A percentile compares a stretch with the other conserved stretches of the same genome.
Evolutionary conservation across 257 asterid species (phyloP).

Genomic region (Linderniella brevidens): DNA sequence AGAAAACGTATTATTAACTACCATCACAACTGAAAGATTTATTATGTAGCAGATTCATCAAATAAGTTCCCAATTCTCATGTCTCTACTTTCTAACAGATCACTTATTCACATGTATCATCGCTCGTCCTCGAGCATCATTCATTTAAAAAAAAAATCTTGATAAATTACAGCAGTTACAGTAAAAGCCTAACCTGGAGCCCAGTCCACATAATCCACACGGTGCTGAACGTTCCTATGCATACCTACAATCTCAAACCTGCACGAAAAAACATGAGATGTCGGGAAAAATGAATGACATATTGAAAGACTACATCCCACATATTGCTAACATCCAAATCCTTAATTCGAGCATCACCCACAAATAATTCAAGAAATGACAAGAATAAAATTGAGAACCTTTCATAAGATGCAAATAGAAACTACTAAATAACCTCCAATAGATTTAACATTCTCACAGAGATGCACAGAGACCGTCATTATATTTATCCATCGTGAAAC

Average conservation of each 20-base stretch:
- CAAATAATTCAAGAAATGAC: no score
- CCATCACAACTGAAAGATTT: conserved; percentile 4
- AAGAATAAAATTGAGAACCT: no score
- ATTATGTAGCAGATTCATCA: not conserved
- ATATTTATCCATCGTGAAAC: not conserved
- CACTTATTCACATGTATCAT: not conserved
- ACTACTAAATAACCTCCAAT: no score
- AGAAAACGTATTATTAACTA: conserved; percentile 5
- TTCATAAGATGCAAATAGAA: no score
- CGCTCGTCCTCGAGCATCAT: not conserved
- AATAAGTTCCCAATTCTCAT: not conserved
- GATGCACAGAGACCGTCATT: not conserved
- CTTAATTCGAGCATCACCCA: not conserved
- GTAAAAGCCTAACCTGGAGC: conserved; percentile 67
- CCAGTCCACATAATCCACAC: conserved; percentile 97
- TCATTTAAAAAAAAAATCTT: conserved; percentile 2
- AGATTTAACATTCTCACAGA: no score
- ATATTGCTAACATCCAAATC: conserved; percentile 1
- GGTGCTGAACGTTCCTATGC: conserved; percentile 82
- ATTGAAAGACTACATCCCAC: conserved; percentile 7
- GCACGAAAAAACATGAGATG: conserved; percentile 8
- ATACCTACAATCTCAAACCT: conserved; percentile 79
- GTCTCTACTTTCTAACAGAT: not conserved
- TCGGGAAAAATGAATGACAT: conserved; percentile 7
- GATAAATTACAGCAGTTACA: conserved; percentile 1